Conservation (phyloP, 2,329 filamentous ascomycete species). For the Laburnicola sp. region DNA sequence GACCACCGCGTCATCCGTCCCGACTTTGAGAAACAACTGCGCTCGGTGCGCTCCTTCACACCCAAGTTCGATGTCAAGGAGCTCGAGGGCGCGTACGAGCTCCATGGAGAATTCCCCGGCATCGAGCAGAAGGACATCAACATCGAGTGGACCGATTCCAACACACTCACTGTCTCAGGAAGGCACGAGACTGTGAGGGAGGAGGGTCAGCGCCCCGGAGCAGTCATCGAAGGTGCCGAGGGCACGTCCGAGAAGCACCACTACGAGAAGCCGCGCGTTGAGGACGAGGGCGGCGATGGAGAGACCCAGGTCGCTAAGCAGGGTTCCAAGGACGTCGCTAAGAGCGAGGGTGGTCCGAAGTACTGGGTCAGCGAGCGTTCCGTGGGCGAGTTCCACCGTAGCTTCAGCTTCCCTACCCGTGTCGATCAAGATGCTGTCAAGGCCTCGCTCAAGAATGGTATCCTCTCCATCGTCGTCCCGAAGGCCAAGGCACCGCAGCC, state of each 20-base stretch:
- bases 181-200: constrained; percentile 67
- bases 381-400: constrained; percentile 62
- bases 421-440: constrained; percentile 65
- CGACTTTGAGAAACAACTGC: constrained; percentile 27
- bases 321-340: constrained; percentile 43
- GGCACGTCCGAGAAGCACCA: constrained; percentile 32
- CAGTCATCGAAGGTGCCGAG: constrained; percentile 40
- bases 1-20: constrained; percentile 41
- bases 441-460: constrained; percentile 63
- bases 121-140: constrained; percentile 72
- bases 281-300: constrained; percentile 57
- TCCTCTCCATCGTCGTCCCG: constrained; percentile 61
- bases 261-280: constrained; percentile 61
- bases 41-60: constrained; percentile 61
- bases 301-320: constrained; percentile 35
- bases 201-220: constrained; percentile 53
- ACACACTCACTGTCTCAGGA: constrained; percentile 73
- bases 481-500: constrained; percentile 55
- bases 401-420: constrained; percentile 60
- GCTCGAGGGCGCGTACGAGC: constrained; percentile 68
- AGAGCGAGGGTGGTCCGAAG: constrained; percentile 53
- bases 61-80: constrained; percentile 81
- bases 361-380: constrained; percentile 71
- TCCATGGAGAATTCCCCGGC: constrained; percentile 79
- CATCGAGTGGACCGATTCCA: constrained; percentile 77